phyloP scores from a whole-genome alignment of 192 early-diverging fungal species.

The Fimicolochytrium jonesii region DNA sequence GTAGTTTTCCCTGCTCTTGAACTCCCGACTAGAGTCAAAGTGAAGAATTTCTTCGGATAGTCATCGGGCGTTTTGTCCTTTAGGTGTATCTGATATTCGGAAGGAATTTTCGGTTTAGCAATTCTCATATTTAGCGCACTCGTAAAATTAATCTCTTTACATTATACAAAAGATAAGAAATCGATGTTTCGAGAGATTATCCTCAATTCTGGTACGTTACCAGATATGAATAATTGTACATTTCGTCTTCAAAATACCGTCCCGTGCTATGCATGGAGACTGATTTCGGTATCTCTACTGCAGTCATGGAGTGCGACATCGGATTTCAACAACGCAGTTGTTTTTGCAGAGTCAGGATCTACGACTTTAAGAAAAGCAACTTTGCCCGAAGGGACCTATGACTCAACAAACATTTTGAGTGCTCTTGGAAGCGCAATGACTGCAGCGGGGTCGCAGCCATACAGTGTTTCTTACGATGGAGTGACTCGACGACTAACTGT shows the following conservation, averaged over 20 bases:
- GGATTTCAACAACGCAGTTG: not conserved
- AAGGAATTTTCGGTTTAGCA: not conserved
- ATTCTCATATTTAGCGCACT: not conserved
- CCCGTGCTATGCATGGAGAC: not conserved
- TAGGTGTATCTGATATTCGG: not conserved
- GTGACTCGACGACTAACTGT: not conserved
- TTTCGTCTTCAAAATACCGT: too few species aligned
- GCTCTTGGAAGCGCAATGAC: not conserved
- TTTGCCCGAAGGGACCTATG: not conserved
- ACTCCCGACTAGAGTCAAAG: not conserved
- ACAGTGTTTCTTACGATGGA: not conserved
- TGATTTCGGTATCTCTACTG: not conserved
- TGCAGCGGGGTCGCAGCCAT: not conserved
- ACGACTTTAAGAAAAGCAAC: not conserved
- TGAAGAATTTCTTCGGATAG: not conserved
- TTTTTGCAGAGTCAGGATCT: not conserved
- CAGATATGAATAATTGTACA: too few species aligned
- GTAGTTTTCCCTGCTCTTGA: slow-evolving; percentile 6
- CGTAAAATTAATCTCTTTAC: not conserved
- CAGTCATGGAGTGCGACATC: not conserved
- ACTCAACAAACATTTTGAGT: not conserved
- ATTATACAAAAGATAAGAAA: not conserved
- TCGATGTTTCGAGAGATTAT: slow-evolving; percentile 1
- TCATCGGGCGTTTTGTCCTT: not conserved
- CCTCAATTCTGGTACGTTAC: not conserved